These are phyloP conservation scores for Theileria orientalis DNA, from an alignment of 169 alveolate genomes.

Conservation along the genomic window DNA sequence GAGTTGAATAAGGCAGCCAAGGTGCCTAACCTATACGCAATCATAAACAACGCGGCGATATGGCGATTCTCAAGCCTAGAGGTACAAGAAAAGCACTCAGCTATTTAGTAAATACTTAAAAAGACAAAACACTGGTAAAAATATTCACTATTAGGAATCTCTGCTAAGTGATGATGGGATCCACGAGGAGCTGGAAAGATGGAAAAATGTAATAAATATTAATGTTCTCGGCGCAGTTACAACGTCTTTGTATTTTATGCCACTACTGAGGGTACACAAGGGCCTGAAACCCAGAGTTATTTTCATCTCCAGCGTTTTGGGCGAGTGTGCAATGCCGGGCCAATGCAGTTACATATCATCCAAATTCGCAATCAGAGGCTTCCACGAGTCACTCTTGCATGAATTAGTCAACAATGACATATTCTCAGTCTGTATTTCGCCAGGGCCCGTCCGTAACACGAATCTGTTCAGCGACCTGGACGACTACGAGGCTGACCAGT, in stretches of 20 bases:
- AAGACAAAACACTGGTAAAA: neutral
- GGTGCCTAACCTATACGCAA: conserved; percentile 31
- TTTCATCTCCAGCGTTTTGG: conserved; percentile 61
- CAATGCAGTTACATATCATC: conserved; percentile 57
- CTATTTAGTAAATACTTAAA: neutral
- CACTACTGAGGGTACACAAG: neutral
- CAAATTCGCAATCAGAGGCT: conserved; percentile 41
- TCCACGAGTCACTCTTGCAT: conserved; percentile 50
- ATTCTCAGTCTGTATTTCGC: conserved; percentile 23
- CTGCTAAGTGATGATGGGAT: neutral
- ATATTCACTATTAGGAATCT: conserved; percentile 29
- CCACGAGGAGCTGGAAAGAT: conserved; percentile 14
- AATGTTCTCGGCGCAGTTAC: conserved; percentile 44
- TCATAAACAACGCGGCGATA: conserved; percentile 59
- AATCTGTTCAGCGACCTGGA: conserved; percentile 9
- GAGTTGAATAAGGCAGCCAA: neutral
- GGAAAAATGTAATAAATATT: conserved; percentile 46
- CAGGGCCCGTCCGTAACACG: conserved; percentile 55
- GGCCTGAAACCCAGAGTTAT: conserved; percentile 24
- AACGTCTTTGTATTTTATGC: conserved; percentile 10
- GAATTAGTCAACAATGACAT: conserved; percentile 21
- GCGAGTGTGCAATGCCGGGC: conserved; percentile 51
- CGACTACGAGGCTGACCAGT: conserved; percentile 8
- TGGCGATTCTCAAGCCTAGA: conserved; percentile 48
- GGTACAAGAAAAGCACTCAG: conserved; percentile 13